These are phyloP conservation scores for Candida pseudofarinosa DNA, from an alignment of 805 yeast species.

Conservation along the genomic window DNA sequence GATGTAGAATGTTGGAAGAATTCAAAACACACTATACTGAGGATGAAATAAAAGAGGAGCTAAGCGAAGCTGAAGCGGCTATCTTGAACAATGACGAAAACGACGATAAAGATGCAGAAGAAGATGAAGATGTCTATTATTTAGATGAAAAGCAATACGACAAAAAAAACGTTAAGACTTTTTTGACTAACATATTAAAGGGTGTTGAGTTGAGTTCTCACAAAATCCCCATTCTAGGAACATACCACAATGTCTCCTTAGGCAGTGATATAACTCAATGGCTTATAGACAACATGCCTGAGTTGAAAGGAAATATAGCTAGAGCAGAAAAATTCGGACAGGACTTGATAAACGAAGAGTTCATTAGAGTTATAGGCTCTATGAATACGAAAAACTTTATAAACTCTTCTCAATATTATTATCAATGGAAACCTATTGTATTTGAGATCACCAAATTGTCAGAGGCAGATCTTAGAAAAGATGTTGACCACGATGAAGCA, in stretches of 20 bases:
- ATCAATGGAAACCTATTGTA: conserved; percentile 77
- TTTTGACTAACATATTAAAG: conserved; percentile 31
- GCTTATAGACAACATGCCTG: conserved; percentile 45
- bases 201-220: conserved; percentile 49
- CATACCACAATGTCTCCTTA: conserved; percentile 56
- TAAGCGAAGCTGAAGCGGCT: conserved; percentile 16
- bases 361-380: conserved; percentile 60
- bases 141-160: conserved; percentile 32
- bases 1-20: conserved; percentile 71
- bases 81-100: conserved; percentile 4
- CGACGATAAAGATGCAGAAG: conserved; percentile 20
- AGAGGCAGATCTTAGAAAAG: conserved; percentile 5
- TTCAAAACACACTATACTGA: conserved; percentile 46
- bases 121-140: conserved; percentile 14
- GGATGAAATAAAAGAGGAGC: conserved; percentile 36
- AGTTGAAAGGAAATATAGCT: conserved; percentile 44
- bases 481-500: neutral
- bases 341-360: conserved; percentile 58
- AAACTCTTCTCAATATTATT: conserved; percentile 66
- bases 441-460: conserved; percentile 42
- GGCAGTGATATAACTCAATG: conserved; percentile 62
- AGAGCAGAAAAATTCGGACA: conserved; percentile 74
- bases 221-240: conserved; percentile 66
- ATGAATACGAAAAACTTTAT: conserved; percentile 56
- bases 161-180: conserved; percentile 26